Base-by-base conservation (phyloP, 371 early-diverging fungal genomes). In the Blakeslea trispora region DNA sequence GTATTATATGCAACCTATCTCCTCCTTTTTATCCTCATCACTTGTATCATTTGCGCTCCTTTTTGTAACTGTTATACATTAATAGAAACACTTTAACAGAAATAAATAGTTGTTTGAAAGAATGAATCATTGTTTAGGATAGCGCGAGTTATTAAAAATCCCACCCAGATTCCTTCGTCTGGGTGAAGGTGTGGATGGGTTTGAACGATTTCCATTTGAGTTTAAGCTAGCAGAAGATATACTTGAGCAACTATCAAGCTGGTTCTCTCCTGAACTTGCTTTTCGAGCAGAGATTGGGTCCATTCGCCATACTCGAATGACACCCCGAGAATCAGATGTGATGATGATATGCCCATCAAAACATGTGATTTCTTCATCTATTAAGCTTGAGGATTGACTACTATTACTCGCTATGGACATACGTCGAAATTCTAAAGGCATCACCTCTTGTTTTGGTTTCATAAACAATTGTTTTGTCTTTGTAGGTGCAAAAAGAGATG, bases 301-400 rank as follows among this genome's bases (percentile, higher is more conserved):
- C n/a, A 81, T 70, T 23, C 85, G 73, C 75, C 85, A 87, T 7
- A 88, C 84, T 41, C 81, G 77, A 43, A 88, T 80, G 24, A 62
- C 59, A 23, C 88, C 89, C 24, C 67, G 50, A 15, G 70, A 77
- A 55, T 86, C 87, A 1, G 86, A 77, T 7, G 82, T 74, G 17
- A 84, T 74, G 40, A 88, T 77, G 19, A 88, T 86, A 47, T 81
- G 77, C 0, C 81, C 80, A n/a, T 77, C 71, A 15, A 68, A 46
- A 43, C 69, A 55, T 0, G 31, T 66, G 7, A 62, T 57, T 43
- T 69, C 65, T 22, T 64, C 56, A 23, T 23, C 28, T 23, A 46
- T 51, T 17, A 35, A 45, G 15, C 35, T 41, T 11, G 45, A 52
- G 14, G 42, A 14, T 10, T 34, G 32, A 17, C 49, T 45, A 0